phyloP scores from a whole-genome alignment of 805 yeast species.

The Candida easanensis region DNA sequence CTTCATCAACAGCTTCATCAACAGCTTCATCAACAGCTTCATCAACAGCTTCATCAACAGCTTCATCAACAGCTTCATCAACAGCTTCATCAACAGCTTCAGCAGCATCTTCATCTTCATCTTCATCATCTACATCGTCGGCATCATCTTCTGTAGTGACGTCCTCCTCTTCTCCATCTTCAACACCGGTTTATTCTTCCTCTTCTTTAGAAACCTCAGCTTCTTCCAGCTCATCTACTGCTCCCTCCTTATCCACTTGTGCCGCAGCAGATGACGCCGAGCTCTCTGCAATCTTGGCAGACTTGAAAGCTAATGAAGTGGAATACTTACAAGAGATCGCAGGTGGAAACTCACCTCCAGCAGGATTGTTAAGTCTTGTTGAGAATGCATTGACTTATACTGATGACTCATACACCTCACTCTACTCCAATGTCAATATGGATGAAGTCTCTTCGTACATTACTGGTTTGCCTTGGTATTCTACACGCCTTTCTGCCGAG shows the following conservation, averaged over 20 bases:
- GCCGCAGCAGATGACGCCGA: not conserved
- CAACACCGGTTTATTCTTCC: no score
- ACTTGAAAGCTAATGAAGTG: constrained; percentile 15
- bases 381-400: constrained; percentile 29
- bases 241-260: not conserved
- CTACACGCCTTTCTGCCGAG: constrained; percentile 16
- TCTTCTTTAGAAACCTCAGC: no score
- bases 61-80: no score
- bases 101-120: no score
- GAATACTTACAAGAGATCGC: constrained; percentile 24
- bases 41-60: no score
- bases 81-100: no score
- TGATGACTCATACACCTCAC: constrained; percentile 33
- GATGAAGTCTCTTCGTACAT: constrained; percentile 26
- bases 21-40: no score
- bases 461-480: constrained; percentile 34
- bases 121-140: no score
- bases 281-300: constrained; percentile 13
- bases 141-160: no score
- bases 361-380: constrained; percentile 27
- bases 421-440: constrained; percentile 27
- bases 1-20: no score
- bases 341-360: constrained; percentile 26
- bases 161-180: no score
- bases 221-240: no score